phyloP scores from a whole-genome alignment of 352 stramenopile species.

The Blastocystis sp. region DNA sequence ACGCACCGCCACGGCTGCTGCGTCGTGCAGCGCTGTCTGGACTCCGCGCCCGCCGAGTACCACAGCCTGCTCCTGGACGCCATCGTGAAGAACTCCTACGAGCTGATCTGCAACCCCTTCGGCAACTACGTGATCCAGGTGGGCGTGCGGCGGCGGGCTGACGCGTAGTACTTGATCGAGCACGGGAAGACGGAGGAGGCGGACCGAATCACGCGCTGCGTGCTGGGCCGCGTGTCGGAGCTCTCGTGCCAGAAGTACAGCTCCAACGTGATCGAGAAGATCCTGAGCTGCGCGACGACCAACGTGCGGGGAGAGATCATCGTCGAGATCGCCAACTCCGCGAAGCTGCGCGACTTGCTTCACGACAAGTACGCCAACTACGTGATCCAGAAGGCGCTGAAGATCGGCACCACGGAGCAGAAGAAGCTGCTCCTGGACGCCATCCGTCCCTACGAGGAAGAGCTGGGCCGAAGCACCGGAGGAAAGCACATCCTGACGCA shows the following conservation, averaged over 20 bases:
- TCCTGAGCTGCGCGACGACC: conserved; percentile 88
- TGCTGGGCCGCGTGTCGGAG: conserved; percentile 88
- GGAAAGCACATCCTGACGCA: conserved; percentile 68
- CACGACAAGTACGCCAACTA: conserved; percentile 92
- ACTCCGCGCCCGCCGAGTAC: conserved; percentile 85
- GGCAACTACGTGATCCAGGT: conserved; percentile 86
- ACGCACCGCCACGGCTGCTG: conserved; percentile 95
- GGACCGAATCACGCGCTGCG: conserved; percentile 69
- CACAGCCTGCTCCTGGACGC: conserved; percentile 88
- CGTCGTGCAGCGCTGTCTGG: conserved; percentile 93
- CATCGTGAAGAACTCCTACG: conserved; percentile 93
- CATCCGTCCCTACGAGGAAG: conserved; percentile 90
- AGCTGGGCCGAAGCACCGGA: conserved; percentile 68
- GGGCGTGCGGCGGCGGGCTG: not conserved
- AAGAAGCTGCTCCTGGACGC: conserved; percentile 90
- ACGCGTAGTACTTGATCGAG: conserved; percentile 86
- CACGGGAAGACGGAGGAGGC: conserved; percentile 54
- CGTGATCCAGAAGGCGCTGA: conserved; percentile 93
- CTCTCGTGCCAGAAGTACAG: conserved; percentile 98
- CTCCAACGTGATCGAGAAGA: conserved; percentile 98
- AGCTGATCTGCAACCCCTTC: conserved; percentile 90
- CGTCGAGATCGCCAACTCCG: conserved; percentile 81
- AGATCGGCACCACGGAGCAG: conserved; percentile 90
- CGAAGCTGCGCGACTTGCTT: conserved; percentile 72
- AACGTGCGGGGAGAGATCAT: conserved; percentile 82